Evolutionary conservation across 768 basidiomycete genomes (phyloP).

Genomic region (Udeniomyces megalosporus): DNA sequence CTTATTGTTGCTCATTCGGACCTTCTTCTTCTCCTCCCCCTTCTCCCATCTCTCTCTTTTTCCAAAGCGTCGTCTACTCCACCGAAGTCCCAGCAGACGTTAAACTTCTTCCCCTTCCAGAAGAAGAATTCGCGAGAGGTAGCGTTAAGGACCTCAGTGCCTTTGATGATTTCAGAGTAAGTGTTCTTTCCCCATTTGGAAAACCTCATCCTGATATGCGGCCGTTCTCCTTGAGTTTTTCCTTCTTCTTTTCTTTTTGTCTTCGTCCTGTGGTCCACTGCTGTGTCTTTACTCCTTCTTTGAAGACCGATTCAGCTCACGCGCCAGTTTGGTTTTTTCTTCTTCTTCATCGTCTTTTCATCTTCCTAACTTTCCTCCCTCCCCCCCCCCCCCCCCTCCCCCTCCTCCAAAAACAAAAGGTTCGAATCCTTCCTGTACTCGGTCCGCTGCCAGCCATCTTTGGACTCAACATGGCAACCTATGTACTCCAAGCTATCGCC

Average conservation of each 20-base stretch:
- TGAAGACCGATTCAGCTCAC: too few species aligned
- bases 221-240: neutral
- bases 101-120: slow-evolving; percentile 71
- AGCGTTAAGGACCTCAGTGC: slow-evolving; percentile 72
- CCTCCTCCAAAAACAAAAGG: too few species aligned
- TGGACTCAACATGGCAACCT: slow-evolving; percentile 76
- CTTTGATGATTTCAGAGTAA: slow-evolving; percentile 82
- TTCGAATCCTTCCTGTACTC: slow-evolving; percentile 14
- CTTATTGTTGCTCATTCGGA: too few species aligned
- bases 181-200: slow-evolving; percentile 24
- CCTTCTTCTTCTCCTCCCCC: too few species aligned
- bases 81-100: slow-evolving; percentile 84
- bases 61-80: slow-evolving; percentile 82
- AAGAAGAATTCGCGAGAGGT: slow-evolving; percentile 83
- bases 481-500: slow-evolving; percentile 70
- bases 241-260: neutral
- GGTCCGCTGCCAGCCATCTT: slow-evolving; percentile 74
- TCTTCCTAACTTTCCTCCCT: neutral
- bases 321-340: too few species aligned
- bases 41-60: too few species aligned
- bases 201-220: neutral
- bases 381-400: neutral
- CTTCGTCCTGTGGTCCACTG: too few species aligned
- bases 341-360: neutral
- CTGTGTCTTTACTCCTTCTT: too few species aligned